These are phyloP conservation scores for Aspergillus alliaceus DNA, from an alignment of 2,329 filamentous ascomycete genomes.

Conservation along the genomic window DNA sequence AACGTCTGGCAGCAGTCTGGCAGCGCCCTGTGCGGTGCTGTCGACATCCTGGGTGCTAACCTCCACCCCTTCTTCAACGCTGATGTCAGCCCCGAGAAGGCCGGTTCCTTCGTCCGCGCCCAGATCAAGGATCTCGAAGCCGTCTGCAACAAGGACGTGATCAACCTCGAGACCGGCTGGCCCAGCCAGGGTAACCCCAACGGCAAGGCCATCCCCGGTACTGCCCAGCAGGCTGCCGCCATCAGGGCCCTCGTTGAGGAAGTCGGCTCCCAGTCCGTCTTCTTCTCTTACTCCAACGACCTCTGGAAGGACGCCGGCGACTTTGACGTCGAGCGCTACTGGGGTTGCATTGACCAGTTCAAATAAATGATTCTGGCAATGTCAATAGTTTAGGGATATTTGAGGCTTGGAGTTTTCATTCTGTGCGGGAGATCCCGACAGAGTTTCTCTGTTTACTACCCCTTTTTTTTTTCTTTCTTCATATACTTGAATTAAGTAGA, in stretches of 20 bases:
- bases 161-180: conserved; percentile 92
- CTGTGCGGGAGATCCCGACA: conserved; percentile 7
- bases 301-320: conserved; percentile 73
- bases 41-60: conserved; percentile 83
- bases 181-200: conserved; percentile 70
- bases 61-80: conserved; percentile 94
- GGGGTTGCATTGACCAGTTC: conserved; percentile 64
- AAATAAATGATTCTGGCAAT: conserved; percentile 23
- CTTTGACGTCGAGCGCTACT: conserved; percentile 76
- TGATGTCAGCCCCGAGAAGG: conserved; percentile 59
- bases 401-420: conserved; percentile 19
- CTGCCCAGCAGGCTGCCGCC: conserved; percentile 66
- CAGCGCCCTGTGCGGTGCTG: conserved; percentile 63
- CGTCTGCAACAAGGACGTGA: conserved; percentile 71
- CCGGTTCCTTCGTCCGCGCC: conserved; percentile 72
- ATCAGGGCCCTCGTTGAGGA: conserved; percentile 68
- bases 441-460: conserved; percentile 8
- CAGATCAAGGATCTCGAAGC: conserved; percentile 71
- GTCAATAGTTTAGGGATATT: conserved; percentile 6
- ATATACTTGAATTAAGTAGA: conserved; percentile 19
- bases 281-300: conserved; percentile 82
- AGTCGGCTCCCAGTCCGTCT: conserved; percentile 68
- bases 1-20: conserved; percentile 68
- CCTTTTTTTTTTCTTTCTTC: conserved; percentile 13
- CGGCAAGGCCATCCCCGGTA: conserved; percentile 69